A percentile compares a stretch with the other conserved stretches of the same genome.
Conservation (phyloP, 2,329 filamentous ascomycete species). For the Madurella fahalii region DNA sequence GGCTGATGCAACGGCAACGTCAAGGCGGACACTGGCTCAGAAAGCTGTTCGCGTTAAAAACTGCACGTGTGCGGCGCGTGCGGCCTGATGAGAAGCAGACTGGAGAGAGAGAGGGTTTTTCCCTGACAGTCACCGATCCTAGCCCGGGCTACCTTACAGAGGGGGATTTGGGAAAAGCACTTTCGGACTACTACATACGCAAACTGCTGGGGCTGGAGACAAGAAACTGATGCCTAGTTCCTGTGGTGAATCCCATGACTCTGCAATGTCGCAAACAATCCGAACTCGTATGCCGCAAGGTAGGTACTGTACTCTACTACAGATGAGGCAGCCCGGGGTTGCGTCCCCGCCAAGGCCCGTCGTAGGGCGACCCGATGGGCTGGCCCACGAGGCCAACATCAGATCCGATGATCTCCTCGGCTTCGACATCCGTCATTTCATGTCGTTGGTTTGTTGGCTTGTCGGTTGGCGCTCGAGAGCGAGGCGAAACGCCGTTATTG, state of each 20-base stretch:
- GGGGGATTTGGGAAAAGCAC: background rate
- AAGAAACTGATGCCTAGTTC: background rate
- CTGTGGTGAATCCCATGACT: background rate
- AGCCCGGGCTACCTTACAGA: no score
- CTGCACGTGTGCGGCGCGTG: slow-evolving; percentile 6
- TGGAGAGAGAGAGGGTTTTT: no score
- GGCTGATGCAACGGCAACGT: background rate
- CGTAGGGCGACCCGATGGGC: background rate
- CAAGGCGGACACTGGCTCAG: background rate
- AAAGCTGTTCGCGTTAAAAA: background rate
- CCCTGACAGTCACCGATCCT: no score
- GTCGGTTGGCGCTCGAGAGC: background rate
- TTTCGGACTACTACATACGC: background rate
- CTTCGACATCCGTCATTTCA: background rate
- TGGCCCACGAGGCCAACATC: background rate
- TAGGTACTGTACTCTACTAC: no score
- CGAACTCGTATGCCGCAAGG: no score
- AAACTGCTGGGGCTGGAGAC: background rate
- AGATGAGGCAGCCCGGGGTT: no score
- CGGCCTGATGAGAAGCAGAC: background rate
- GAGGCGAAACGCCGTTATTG: background rate
- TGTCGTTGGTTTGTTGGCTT: background rate
- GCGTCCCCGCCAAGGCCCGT: background rate
- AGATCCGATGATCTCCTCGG: background rate
- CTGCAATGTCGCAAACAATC: background rate